These are phyloP conservation scores for Aspergillus sp. DNA, from an alignment of 2,329 filamentous ascomycete species.

Conservation along the genomic window DNA sequence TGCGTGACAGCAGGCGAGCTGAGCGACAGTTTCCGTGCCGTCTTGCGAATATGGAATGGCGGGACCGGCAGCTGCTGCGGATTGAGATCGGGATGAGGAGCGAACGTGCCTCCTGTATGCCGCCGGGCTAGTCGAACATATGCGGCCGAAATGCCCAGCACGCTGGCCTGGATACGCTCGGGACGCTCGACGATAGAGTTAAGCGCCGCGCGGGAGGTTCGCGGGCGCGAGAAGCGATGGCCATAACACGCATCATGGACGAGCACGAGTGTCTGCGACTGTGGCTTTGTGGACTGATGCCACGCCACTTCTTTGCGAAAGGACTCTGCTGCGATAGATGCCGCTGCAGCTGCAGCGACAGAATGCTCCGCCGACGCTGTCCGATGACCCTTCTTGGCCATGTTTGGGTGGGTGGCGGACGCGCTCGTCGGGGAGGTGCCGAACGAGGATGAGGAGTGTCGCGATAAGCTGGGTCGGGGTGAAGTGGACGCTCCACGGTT, in stretches of 20 bases:
- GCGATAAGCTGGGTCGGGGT: constrained; percentile 34
- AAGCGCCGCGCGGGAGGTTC: constrained; percentile 70
- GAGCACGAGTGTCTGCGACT: constrained; percentile 72
- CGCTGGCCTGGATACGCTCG: constrained; percentile 81
- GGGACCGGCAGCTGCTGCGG: constrained; percentile 58
- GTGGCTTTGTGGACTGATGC: constrained; percentile 53
- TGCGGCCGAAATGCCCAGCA: constrained; percentile 79
- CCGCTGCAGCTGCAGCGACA: constrained; percentile 52
- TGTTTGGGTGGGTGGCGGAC: constrained; percentile 19
- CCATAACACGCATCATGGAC: constrained; percentile 94
- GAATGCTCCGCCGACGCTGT: constrained; percentile 25
- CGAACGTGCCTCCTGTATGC: constrained; percentile 69
- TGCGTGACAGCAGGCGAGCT: constrained; percentile 78
- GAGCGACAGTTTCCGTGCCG: constrained; percentile 69
- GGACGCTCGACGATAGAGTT: constrained; percentile 88
- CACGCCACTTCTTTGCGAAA: constrained; percentile 69
- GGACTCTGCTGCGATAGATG: constrained; percentile 64
- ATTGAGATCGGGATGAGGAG: constrained; percentile 65
- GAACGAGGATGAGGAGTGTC: constrained; percentile 36
- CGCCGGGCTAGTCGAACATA: constrained; percentile 88
- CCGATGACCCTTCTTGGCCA: constrained; percentile 31
- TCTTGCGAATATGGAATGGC: constrained; percentile 85
- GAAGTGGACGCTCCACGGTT: constrained; percentile 30
- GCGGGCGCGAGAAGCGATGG: constrained; percentile 83
- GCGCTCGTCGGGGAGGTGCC: constrained; percentile 27